phyloP scores from a whole-genome alignment of 192 early-diverging fungal genomes.

The Coemansia sp. region DNA sequence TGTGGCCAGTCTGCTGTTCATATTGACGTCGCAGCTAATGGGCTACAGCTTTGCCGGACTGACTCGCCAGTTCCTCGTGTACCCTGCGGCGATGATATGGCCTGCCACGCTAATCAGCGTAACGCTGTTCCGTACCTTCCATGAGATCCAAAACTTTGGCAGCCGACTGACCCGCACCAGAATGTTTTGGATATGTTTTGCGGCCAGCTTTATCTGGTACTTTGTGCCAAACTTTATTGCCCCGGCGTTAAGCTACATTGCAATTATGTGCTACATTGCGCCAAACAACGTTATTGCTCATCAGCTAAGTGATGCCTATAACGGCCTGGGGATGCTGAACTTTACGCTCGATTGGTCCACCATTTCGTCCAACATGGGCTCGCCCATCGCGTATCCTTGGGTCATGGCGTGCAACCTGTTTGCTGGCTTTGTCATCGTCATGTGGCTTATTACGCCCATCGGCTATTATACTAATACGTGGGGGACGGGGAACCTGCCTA shows the following conservation, averaged over 20 bases:
- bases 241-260: slow-evolving; percentile 62
- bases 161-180: slow-evolving; percentile 52
- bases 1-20: slow-evolving; percentile 60
- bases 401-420: slow-evolving; percentile 67
- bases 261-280: slow-evolving; percentile 59
- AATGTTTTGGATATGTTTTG: slow-evolving; percentile 53
- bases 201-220: slow-evolving; percentile 51
- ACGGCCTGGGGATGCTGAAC: slow-evolving; percentile 65
- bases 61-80: slow-evolving; percentile 72
- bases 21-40: slow-evolving; percentile 66
- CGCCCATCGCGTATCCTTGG: slow-evolving; percentile 71
- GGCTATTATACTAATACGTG: slow-evolving; percentile 66
- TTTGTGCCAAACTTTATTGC: slow-evolving; percentile 64
- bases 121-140: slow-evolving; percentile 73
- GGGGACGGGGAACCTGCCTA: slow-evolving; percentile 57
- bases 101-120: slow-evolving; percentile 71
- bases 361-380: slow-evolving; percentile 53
- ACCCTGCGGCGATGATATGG: slow-evolving; percentile 85
- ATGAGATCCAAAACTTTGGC: slow-evolving; percentile 60
- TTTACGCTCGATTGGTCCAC: slow-evolving; percentile 75
- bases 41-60: slow-evolving; percentile 68
- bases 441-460: slow-evolving; percentile 73
- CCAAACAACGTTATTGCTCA: slow-evolving; percentile 40
- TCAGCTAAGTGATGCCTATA: slow-evolving; percentile 49
- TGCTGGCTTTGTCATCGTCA: slow-evolving; percentile 63